phyloP scores from a whole-genome alignment of 2,329 filamentous ascomycete species.

The Hirsutella minnesotensis region DNA sequence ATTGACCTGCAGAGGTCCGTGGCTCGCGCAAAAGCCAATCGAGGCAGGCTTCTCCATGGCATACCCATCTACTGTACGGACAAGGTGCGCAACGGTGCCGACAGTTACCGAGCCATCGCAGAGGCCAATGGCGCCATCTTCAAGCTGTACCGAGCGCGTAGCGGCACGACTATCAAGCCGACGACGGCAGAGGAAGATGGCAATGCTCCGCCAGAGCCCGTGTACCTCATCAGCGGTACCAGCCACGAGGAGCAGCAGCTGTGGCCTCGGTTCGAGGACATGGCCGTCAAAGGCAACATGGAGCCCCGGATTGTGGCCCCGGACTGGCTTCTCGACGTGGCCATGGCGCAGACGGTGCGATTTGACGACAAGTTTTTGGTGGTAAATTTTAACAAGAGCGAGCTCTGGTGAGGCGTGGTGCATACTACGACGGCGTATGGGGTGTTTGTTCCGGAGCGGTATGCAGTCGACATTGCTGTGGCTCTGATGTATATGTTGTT shows the following conservation, averaged over 20 bases:
- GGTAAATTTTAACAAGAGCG: conserved; percentile 26
- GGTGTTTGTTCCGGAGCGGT: neutral
- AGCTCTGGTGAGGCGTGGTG: conserved; percentile 4
- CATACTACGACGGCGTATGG: conserved; percentile 9
- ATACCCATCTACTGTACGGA: conserved; percentile 78
- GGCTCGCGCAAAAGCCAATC: conserved; percentile 61
- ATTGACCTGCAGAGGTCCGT: conserved; percentile 60
- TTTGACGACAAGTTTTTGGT: conserved; percentile 52
- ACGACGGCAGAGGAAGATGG: conserved; percentile 53
- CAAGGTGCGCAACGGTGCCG: conserved; percentile 66
- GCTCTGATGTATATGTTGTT: too few species aligned
- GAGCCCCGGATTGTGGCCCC: conserved; percentile 67
- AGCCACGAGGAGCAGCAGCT: conserved; percentile 56
- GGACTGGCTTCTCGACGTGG: conserved; percentile 84
- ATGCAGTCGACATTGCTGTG: too few species aligned
- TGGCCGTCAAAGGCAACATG: conserved; percentile 70
- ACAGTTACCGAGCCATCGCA: conserved; percentile 77
- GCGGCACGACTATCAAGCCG: conserved; percentile 54
- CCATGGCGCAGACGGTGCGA: conserved; percentile 75
- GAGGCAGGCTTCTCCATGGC: conserved; percentile 61
- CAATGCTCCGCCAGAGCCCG: conserved; percentile 51
- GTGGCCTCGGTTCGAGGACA: conserved; percentile 69
- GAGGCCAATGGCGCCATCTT: conserved; percentile 82
- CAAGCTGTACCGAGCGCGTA: conserved; percentile 62
- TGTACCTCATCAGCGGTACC: conserved; percentile 71